Base-by-base conservation (phyloP, 1,284 basidiomycete genomes). In the Cutaneotrichosporon mucoides region DNA sequence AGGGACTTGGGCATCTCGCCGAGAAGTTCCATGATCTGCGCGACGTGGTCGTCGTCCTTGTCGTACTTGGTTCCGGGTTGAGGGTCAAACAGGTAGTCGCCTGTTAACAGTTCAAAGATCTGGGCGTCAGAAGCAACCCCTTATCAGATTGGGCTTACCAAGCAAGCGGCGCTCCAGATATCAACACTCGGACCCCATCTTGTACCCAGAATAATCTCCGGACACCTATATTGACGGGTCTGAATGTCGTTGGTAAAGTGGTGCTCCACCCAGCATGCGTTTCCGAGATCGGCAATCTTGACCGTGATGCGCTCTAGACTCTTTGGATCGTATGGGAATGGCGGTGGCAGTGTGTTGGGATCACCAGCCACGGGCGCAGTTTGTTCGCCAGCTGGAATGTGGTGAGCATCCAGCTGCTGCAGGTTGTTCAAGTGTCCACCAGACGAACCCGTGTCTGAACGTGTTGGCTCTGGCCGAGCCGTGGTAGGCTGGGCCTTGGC, bases 21-120 rank as follows among this genome's bases (percentile, higher is more conserved):
- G 68, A 98, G 82, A 13, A 99, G 83, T 79, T 99, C 96, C 78
- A 98, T 93, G 70, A 99, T 92, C 80, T 99, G 95, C 5, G 96
- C 95, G 61, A 99, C 92, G 73, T 99, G 95, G 75, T 99, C 96
- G 77, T 99, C 95, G 78, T 99, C 96, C 79, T 97, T 96, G 80
- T 83, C 82, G 75, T 84, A 85, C 64, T 83, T 82, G 49, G 81
- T 79, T 4, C 83, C 82, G 1, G 83, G 81, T 79, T 82, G 68
- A 73, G 84, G 72, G 71, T 94, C 91, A 70, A 95, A 94, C 53
- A 95, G 82, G 78, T 93, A 94, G 75, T 94, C 90, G 34, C 91
- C 90, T 0, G 91, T 93, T 66, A 95, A 85, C 37, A 95, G 83
- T 73, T 94, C 92, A 71, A 95, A 95, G 55, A 91, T 85, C 90